Evolutionary conservation across 1,139 yeast species (phyloP).

Genomic region (Saccharomyces hybrid): DNA sequence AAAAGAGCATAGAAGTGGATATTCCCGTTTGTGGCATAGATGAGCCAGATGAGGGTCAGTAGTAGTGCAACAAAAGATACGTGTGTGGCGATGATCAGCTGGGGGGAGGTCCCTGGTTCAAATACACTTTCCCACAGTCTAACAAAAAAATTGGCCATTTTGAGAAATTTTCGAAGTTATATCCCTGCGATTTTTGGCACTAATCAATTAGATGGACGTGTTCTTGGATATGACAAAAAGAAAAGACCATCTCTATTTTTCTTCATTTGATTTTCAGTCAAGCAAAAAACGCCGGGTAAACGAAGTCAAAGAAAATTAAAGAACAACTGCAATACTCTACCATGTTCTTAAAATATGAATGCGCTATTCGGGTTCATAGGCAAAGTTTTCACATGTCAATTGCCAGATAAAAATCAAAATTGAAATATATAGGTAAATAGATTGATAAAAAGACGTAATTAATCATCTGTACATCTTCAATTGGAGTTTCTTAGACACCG

Average conservation of each 20-base stretch:
- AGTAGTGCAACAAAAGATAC: slow-evolving; percentile 52
- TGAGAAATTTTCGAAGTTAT: not conserved
- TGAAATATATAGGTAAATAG: too few relatives aligned
- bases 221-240: not conserved
- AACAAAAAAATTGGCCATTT: slow-evolving; percentile 38
- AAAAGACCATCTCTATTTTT: not conserved
- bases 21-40: slow-evolving; percentile 52
- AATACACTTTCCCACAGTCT: slow-evolving; percentile 88
- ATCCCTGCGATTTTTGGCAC: not conserved
- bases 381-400: not conserved
- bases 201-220: not conserved
- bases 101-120: slow-evolving; percentile 93
- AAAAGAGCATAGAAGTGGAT: slow-evolving; percentile 73
- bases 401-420: too few relatives aligned
- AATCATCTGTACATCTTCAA: not conserved
- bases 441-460: too few relatives aligned
- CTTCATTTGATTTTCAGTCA: not conserved
- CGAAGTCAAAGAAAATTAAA: not conserved
- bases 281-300: not conserved
- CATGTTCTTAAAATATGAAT: not conserved
- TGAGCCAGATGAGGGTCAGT: slow-evolving; percentile 47
- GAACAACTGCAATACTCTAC: not conserved
- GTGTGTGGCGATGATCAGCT: slow-evolving; percentile 75
- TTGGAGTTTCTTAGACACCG: slow-evolving; percentile 13
- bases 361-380: not conserved